phyloP scores from a whole-genome alignment of 352 stramenopile species.

The Aphanomyces stellatus region DNA sequence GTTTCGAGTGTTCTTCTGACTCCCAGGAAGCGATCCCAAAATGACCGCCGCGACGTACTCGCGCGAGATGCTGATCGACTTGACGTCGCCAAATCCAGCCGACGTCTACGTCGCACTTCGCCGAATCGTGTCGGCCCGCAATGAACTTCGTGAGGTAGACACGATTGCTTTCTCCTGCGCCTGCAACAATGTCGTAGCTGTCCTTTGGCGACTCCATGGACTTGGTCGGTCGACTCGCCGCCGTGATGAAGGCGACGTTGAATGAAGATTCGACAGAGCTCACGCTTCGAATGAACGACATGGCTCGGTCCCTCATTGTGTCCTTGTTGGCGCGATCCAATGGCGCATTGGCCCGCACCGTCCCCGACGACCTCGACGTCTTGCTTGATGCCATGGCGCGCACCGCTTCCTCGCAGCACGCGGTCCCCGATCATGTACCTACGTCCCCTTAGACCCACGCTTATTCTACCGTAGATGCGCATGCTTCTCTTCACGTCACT shows the following conservation, averaged over 20 bases:
- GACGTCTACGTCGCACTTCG: background rate
- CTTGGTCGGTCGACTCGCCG: background rate
- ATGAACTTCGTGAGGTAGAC: background rate
- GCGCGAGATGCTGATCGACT: background rate
- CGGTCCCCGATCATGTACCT: background rate
- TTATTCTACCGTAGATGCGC: background rate
- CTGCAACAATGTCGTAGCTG: background rate
- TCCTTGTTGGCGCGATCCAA: background rate
- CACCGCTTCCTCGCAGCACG: background rate
- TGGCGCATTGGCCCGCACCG: background rate
- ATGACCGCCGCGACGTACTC: background rate
- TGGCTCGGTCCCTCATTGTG: background rate
- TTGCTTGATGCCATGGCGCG: background rate
- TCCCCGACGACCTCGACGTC: background rate
- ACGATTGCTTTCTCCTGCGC: background rate
- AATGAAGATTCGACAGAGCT: background rate
- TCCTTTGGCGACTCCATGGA: background rate
- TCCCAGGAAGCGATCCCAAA: too few species aligned
- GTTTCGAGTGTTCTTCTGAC: too few species aligned
- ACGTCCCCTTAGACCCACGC: background rate
- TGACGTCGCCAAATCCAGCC: background rate
- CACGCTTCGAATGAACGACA: background rate
- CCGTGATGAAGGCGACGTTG: background rate
- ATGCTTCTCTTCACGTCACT: background rate
- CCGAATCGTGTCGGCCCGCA: background rate